A percentile compares a stretch with the other conserved stretches of the same genome.
These are phyloP conservation scores for Pseudogymnoascus sp. DNA, from an alignment of 2,329 filamentous ascomycete species.

Conservation along the genomic window DNA sequence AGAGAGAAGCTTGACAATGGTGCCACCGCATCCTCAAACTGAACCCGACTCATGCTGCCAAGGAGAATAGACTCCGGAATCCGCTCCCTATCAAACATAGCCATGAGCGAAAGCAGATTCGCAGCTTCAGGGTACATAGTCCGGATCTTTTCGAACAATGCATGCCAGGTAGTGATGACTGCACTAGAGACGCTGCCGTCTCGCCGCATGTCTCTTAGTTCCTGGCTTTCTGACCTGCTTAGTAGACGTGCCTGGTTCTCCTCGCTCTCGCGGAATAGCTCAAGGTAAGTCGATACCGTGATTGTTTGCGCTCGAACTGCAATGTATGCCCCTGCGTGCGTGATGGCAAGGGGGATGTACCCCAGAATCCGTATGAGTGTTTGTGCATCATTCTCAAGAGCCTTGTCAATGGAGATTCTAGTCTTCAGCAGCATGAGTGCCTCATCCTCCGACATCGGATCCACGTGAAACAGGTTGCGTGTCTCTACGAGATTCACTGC, in stretches of 20 bases:
- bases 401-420: neutral
- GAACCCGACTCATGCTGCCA: no score
- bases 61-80: constrained; percentile 15
- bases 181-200: constrained; percentile 28
- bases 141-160: constrained; percentile 32
- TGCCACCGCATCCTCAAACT: no score
- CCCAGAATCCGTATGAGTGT: constrained; percentile 19
- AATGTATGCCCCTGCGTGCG: constrained; percentile 25
- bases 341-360: constrained; percentile 24
- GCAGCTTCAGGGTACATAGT: constrained; percentile 14
- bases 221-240: constrained; percentile 14
- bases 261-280: constrained; percentile 29
- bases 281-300: constrained; percentile 32
- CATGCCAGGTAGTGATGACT: constrained; percentile 31
- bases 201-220: constrained; percentile 27
- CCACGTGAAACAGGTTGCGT: neutral
- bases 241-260: constrained; percentile 24
- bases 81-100: constrained; percentile 18
- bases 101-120: constrained; percentile 19
- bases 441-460: neutral
- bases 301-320: constrained; percentile 18
- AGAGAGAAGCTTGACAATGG: no score
- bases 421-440: constrained; percentile 9
- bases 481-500: neutral
- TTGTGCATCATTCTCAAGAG: neutral